These are phyloP conservation scores for Backusella luteola DNA, from an alignment of 192 early-diverging fungal genomes.

Conservation along the genomic window DNA sequence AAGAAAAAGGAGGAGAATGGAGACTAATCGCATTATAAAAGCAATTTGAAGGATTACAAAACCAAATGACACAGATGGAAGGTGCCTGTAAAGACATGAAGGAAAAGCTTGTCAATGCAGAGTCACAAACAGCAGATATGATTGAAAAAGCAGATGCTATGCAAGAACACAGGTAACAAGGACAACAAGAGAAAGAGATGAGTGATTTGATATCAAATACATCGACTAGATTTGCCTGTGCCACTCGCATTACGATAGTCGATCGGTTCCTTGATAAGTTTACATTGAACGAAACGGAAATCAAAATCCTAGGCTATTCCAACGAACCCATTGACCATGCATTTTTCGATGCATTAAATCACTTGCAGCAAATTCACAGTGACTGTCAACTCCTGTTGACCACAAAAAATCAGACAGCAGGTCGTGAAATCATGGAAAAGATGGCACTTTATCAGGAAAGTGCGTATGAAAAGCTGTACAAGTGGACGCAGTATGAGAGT, in stretches of 20 bases:
- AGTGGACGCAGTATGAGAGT: conserved; percentile 73
- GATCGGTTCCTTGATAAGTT: conserved; percentile 71
- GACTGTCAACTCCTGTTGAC: conserved; percentile 75
- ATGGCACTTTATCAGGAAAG: conserved; percentile 68
- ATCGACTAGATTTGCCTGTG: conserved; percentile 38
- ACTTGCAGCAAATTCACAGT: conserved; percentile 65
- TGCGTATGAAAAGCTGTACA: conserved; percentile 72
- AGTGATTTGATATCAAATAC: conserved; percentile 25
- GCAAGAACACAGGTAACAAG: conserved; percentile 59
- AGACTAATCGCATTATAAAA: neutral
- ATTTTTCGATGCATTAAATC: conserved; percentile 73
- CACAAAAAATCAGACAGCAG: conserved; percentile 72
- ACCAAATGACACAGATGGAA: conserved; percentile 41
- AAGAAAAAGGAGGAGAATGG: no score
- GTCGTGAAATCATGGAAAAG: conserved; percentile 76
- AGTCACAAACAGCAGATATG: conserved; percentile 56
- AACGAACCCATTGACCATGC: conserved; percentile 45
- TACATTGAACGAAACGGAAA: conserved; percentile 67
- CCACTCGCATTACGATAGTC: conserved; percentile 53
- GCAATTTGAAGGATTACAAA: conserved; percentile 20
- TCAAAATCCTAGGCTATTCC: conserved; percentile 54
- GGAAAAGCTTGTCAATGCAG: conserved; percentile 49
- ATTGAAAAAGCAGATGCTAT: conserved; percentile 66
- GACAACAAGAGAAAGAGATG: neutral
- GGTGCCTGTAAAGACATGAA: conserved; percentile 60